A percentile compares a stretch with the other conserved stretches of the same genome.
Conservation (phyloP, 2,329 filamentous ascomycete species). For the Trichothecium roseum region DNA sequence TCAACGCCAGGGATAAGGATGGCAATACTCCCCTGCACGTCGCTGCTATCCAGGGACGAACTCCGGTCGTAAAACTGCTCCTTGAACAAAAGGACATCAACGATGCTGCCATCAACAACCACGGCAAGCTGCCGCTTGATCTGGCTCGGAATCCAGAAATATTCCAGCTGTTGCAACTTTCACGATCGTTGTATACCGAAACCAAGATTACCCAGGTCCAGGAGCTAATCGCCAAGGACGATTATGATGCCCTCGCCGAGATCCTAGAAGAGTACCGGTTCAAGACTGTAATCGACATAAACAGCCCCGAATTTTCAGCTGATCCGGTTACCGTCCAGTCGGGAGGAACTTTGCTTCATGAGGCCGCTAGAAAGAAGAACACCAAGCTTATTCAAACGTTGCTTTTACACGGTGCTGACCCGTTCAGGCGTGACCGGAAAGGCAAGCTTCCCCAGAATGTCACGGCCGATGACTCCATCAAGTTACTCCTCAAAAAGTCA, state of each 20-base stretch:
- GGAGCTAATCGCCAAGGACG: conserved; percentile 57
- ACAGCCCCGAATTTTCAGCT: conserved; percentile 78
- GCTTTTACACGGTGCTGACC: conserved; percentile 87
- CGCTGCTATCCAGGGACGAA: conserved; percentile 72
- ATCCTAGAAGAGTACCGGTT: conserved; percentile 77
- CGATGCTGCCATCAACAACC: conserved; percentile 75
- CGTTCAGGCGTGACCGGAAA: conserved; percentile 88
- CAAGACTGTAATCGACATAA: conserved; percentile 82
- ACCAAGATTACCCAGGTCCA: conserved; percentile 78
- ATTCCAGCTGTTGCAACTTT: conserved; percentile 87
- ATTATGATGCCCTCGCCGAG: conserved; percentile 70
- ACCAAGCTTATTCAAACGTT: conserved; percentile 80
- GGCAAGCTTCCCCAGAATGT: conserved; percentile 94
- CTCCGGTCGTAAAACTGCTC: conserved; percentile 70
- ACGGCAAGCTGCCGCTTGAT: conserved; percentile 78
- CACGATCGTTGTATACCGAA: conserved; percentile 82
- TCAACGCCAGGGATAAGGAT: conserved; percentile 86
- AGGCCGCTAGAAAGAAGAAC: conserved; percentile 83
- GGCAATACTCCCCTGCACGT: conserved; percentile 91
- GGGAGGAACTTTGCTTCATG: conserved; percentile 88
- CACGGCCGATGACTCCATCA: conserved; percentile 85
- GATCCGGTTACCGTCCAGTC: conserved; percentile 67
- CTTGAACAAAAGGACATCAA: conserved; percentile 78
- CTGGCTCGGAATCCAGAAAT: conserved; percentile 87
- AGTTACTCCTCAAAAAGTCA: conserved; percentile 83